Base-by-base conservation (phyloP, 805 yeast species). In the Metschnikowia picachoensis region DNA sequence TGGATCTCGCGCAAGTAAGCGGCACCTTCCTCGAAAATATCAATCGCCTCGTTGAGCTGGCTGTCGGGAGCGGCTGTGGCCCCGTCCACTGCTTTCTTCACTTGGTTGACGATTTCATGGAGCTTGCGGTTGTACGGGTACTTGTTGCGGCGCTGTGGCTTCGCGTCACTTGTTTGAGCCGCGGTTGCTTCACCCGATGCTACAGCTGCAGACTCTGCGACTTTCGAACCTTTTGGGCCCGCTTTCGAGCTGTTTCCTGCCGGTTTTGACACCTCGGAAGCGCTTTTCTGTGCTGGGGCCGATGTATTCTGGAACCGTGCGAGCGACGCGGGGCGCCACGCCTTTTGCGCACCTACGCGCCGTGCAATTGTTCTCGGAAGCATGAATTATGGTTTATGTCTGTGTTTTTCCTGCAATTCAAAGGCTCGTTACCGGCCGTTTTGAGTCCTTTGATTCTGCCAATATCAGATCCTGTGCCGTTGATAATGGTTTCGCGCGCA, bases 1-100 rank as follows among this genome's bases (percentile, higher is more conserved):
- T 70, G 73, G 44, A 70, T 59, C 39, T 69, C 71, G 33, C 73
- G 55, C 47, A 72, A 57, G 51, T 67, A 72, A 27, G 64, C 48
- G 29, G 70, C 53, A 2, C 75, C 76, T 51, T 72, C 76, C 37
- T 69, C 72, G 41, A 69, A 62, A 39, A 72, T 70, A 30, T 65
- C 71, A 25, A 62, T 46, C 14, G 66, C 53, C 41, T 70, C 76
- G 10, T 51, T 30, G 28, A 67, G 49, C 32, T 59, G 61, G 10
- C 38, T 34, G 13, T 45, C 40, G 6, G 53, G 20, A 8, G 44
- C 41, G 30, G 34, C 37, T 14, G 30, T 9, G 14, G 39, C 34
- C 3, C 57, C 46, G 14, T 55, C 49, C 29, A 66, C 60, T 1
- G 70, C 58, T 4, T 49, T 46, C 9, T 49, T 44, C 37, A 72